phyloP scores from a whole-genome alignment of 371 early-diverging fungal genomes.

The Dichotomocladium elegans region DNA sequence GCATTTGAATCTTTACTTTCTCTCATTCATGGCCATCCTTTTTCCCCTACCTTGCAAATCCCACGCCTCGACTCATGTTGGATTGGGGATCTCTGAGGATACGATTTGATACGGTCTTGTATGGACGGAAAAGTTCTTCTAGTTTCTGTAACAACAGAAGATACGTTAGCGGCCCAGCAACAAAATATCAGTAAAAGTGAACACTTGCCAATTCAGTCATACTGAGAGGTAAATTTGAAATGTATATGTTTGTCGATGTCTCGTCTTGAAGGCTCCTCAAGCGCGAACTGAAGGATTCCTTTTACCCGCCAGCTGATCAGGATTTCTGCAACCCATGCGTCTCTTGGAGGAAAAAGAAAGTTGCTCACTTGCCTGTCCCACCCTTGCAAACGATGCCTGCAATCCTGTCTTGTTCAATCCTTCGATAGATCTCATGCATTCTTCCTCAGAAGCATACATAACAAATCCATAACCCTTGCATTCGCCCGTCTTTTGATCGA shows the following conservation, averaged over 20 bases:
- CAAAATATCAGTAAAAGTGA: too few species aligned
- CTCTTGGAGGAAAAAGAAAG: not conserved
- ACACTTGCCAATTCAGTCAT: conserved; percentile 65
- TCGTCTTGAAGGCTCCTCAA: conserved; percentile 75
- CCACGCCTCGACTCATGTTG: conserved; percentile 69
- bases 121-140: conserved; percentile 62
- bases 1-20: not conserved
- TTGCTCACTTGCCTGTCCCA: conserved; percentile 39
- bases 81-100: conserved; percentile 67
- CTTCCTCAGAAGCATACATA: conserved; percentile 72
- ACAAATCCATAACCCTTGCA: conserved; percentile 94
- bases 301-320: not conserved
- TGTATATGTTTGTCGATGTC: conserved; percentile 77
- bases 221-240: conserved; percentile 77
- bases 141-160: too few species aligned
- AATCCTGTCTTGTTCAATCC: conserved; percentile 66
- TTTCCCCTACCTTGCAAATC: conserved; percentile 68
- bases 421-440: conserved; percentile 66
- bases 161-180: too few species aligned
- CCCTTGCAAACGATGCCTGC: conserved; percentile 75
- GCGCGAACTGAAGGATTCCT: conserved; percentile 78
- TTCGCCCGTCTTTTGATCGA: conserved; percentile 72
- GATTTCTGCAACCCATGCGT: not conserved
- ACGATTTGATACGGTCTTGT: conserved; percentile 64
- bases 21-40: not conserved